phyloP scores from a whole-genome alignment of 345 rosid genomes.

The Eutrema yunnanense region DNA sequence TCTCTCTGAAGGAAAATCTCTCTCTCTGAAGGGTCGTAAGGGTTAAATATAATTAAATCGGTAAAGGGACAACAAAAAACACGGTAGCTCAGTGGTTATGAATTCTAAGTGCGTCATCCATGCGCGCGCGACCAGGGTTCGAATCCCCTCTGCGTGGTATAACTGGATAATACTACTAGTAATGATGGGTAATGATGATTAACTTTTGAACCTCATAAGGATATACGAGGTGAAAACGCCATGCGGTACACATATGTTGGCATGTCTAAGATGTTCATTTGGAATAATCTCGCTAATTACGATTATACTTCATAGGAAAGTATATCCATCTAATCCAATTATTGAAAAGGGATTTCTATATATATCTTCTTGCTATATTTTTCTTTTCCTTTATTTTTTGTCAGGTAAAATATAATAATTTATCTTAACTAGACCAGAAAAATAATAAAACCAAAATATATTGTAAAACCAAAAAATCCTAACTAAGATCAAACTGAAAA shows the following conservation, averaged over 20 bases:
- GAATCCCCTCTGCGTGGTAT: too few species aligned
- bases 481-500: not conserved
- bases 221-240: too few species aligned
- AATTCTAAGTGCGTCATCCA: too few species aligned
- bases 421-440: not conserved
- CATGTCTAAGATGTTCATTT: not conserved
- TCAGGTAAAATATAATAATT: not conserved
- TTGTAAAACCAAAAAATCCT: not conserved
- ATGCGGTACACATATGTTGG: not conserved
- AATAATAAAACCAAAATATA: not conserved
- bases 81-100: too few species aligned
- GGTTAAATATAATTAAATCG: too few species aligned
- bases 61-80: too few species aligned
- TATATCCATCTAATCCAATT: not conserved
- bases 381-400: not conserved
- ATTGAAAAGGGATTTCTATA: not conserved
- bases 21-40: too few species aligned
- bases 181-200: too few species aligned
- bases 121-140: too few species aligned
- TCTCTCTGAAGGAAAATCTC: too few species aligned
- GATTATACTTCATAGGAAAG: not conserved
- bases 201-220: too few species aligned
- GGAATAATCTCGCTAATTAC: not conserved
- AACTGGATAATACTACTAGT: too few species aligned
- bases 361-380: not conserved